Evolutionary conservation across 306 rosid species (phyloP).

Genomic region (Rosa chinensis): DNA sequence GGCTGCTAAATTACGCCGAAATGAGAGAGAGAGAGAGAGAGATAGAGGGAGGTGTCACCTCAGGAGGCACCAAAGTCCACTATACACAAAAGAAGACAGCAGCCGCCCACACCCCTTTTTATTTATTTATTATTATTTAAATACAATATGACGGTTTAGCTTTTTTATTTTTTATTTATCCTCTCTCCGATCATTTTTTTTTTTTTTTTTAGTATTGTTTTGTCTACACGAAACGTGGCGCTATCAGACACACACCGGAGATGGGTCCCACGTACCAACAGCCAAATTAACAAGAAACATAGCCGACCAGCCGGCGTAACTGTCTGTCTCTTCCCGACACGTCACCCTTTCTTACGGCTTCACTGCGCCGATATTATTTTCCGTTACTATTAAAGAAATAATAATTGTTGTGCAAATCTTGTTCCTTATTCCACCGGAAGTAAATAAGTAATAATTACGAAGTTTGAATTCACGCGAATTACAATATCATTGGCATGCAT

Average conservation of each 20-base stretch:
- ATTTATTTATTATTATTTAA: neutral
- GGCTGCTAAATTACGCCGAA: slow-evolving; percentile 1
- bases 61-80: slow-evolving; percentile 38
- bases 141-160: slow-evolving; percentile 11
- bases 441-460: neutral
- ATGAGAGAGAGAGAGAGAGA: neutral
- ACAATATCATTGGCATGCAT: neutral
- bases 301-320: slow-evolving; percentile 47
- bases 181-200: no score
- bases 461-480: neutral
- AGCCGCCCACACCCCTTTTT: slow-evolving; percentile 45
- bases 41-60: slow-evolving; percentile 34
- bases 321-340: slow-evolving; percentile 49
- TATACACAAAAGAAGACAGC: slow-evolving; percentile 4
- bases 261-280: slow-evolving; percentile 27
- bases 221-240: slow-evolving; percentile 24
- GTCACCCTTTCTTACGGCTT: slow-evolving; percentile 35
- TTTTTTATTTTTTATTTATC: neutral
- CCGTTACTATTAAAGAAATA: neutral
- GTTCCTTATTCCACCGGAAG: neutral
- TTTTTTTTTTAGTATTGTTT: no score
- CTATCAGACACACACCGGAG: neutral
- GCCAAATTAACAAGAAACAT: slow-evolving; percentile 12
- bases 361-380: slow-evolving; percentile 6
- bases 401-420: neutral